A percentile compares a stretch with the other conserved stretches of the same genome.
phyloP scores from a whole-genome alignment of 2,329 filamentous ascomycete species.

The Fusarium sp. region DNA sequence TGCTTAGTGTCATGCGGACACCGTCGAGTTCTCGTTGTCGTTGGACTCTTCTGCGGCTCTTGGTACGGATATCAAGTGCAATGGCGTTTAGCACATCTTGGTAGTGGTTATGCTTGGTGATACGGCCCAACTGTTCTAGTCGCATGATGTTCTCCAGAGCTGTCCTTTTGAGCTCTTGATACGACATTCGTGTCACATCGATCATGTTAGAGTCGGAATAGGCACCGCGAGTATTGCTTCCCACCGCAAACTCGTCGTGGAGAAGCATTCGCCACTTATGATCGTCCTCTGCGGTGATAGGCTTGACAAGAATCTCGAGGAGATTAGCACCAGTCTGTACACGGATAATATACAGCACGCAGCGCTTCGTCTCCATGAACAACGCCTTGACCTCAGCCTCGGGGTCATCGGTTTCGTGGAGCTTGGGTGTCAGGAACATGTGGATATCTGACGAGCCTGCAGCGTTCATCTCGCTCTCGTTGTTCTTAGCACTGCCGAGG shows the following conservation, averaged over 20 bases:
- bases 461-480: slow-evolving; percentile 90
- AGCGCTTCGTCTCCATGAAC: slow-evolving; percentile 98
- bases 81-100: slow-evolving; percentile 99
- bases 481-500: slow-evolving; percentile 93
- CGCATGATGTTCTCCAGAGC: slow-evolving; percentile 93
- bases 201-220: slow-evolving; percentile 90
- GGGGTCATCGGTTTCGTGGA: slow-evolving; percentile 90
- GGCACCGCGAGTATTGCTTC: slow-evolving; percentile 77
- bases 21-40: slow-evolving; percentile 90
- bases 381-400: slow-evolving; percentile 91
- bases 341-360: slow-evolving; percentile 96
- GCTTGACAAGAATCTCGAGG: slow-evolving; percentile 94
- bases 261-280: slow-evolving; percentile 85
- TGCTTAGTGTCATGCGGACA: slow-evolving; percentile 76
- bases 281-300: slow-evolving; percentile 86
- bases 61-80: slow-evolving; percentile 94
- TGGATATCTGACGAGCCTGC: slow-evolving; percentile 90
- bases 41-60: slow-evolving; percentile 92
- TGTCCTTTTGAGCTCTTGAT: slow-evolving; percentile 90
- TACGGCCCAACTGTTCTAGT: slow-evolving; percentile 85
- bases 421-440: slow-evolving; percentile 87
- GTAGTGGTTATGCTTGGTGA: slow-evolving; percentile 90
- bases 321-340: slow-evolving; percentile 91
- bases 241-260: slow-evolving; percentile 77
- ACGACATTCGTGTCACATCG: slow-evolving; percentile 89